Evolutionary conservation across 1,139 yeast genomes (phyloP), one percentile per base, ranked within the genome.

Genomic region (Saccharomyces hybrid): DNA sequence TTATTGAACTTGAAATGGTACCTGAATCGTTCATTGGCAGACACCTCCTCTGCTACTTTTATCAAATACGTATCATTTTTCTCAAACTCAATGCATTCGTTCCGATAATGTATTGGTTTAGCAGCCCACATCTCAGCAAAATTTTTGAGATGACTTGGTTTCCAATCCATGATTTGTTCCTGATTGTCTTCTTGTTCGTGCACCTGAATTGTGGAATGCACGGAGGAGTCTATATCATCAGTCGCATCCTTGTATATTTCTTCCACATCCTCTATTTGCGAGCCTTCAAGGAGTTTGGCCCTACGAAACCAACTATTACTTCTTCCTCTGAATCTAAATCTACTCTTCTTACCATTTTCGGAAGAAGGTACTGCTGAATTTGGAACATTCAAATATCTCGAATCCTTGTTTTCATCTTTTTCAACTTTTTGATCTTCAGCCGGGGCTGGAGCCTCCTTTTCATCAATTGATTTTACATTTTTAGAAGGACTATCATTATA

Each of bases 71-170:
- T 71, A 51, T 70, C 75, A 57, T 81, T 83, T 48, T 76, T 78
- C 1, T 62, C 62, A 25, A 75, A 77, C 34, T 70, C 52, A 0
- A 73, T 61, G 48, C 63, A 65, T 20, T 57, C 58, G 47, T 77
- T 78, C 9, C 73, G 72, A 66, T 79, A 88, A 70, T 88, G 96
- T 49, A 70, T 77, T 1, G 86, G 86, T 50, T 76, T 75, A 0
- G 88, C 81, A n/a, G 77, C 73, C 86, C 88, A 84, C 79, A 83
- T 77, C 34, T 75, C 80, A 0, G 80, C 70, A 38, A 83, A 79
- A 51, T 76, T 74, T 53, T 65, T 69, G 16, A 71, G 57, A 2
- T 72, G 62, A 50, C 59, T 66, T n/a, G 71, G 65, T 2, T 69
- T 64, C 66, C 67, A 63, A 50, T 54, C 58, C 16, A 54, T 54